These are phyloP conservation scores for Candida neerlandica DNA, from an alignment of 1,139 yeast genomes.

Conservation along the genomic window DNA sequence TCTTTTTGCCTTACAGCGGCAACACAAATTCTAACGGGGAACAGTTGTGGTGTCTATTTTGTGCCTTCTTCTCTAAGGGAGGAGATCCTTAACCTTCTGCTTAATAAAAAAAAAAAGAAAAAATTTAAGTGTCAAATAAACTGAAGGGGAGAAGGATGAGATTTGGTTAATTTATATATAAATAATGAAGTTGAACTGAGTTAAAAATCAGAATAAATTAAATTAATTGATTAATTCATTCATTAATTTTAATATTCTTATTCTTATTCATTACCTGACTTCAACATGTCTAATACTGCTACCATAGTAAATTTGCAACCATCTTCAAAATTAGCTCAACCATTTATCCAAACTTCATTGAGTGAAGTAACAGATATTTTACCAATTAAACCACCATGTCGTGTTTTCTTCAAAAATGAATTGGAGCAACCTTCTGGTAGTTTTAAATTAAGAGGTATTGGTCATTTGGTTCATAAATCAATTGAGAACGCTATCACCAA, in stretches of 20 bases:
- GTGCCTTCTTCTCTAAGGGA: not conserved
- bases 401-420: slow-evolving; percentile 62
- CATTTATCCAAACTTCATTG: slow-evolving; percentile 47
- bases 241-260: not conserved
- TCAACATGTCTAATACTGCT: slow-evolving; percentile 17
- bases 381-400: slow-evolving; percentile 41
- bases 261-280: slow-evolving; percentile 9
- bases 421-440: slow-evolving; percentile 72
- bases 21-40: not conserved
- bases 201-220: slow-evolving; percentile 1
- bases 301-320: slow-evolving; percentile 15
- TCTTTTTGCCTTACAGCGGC: not conserved
- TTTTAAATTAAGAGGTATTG: slow-evolving; percentile 70
- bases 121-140: not conserved
- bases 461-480: slow-evolving; percentile 43
- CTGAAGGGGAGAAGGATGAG: not conserved
- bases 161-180: slow-evolving; percentile 1
- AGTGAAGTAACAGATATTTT: slow-evolving; percentile 37
- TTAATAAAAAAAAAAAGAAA: slow-evolving; percentile 4
- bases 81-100: not conserved
- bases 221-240: not conserved
- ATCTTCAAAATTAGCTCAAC: slow-evolving; percentile 16
- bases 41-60: not conserved
- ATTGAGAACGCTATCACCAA: slow-evolving; percentile 19
- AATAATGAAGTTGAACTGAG: slow-evolving; percentile 1